Conservation (phyloP, 2,329 filamentous ascomycete species). For the Ophiostoma himal-ulmi region DNA sequence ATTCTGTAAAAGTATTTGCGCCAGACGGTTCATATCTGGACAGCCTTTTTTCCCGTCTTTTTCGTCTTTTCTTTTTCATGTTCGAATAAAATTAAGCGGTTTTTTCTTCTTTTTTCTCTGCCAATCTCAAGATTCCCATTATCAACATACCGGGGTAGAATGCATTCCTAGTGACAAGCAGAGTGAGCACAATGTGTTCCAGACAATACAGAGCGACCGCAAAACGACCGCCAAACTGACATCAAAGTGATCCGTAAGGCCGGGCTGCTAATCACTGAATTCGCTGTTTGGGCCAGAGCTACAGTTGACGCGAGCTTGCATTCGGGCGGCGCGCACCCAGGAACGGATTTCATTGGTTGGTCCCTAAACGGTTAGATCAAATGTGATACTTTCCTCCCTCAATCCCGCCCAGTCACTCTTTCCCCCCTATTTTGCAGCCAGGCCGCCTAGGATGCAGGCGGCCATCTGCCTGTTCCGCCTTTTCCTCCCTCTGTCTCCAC, state of each 20-base stretch:
- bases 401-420: not conserved
- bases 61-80: not conserved
- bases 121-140: not conserved
- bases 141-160: not conserved
- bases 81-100: not conserved
- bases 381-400: not conserved
- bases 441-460: not conserved
- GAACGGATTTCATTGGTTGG: not conserved
- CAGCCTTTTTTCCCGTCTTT: not conserved
- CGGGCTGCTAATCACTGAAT: not conserved
- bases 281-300: conserved; percentile 3
- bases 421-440: not conserved
- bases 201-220: not conserved
- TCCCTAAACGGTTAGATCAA: not conserved
- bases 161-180: not conserved
- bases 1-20: not conserved
- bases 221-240: not conserved
- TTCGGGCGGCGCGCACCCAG: not conserved
- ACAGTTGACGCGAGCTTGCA: conserved; percentile 10
- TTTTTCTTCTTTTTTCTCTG: not conserved
- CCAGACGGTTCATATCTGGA: not conserved
- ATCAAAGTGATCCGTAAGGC: not conserved
- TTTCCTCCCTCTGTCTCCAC: conserved; percentile 1
- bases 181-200: not conserved
- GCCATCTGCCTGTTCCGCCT: not conserved